These are phyloP conservation scores for Serendipita sp. DNA, from an alignment of 768 basidiomycete species.

Conservation along the genomic window DNA sequence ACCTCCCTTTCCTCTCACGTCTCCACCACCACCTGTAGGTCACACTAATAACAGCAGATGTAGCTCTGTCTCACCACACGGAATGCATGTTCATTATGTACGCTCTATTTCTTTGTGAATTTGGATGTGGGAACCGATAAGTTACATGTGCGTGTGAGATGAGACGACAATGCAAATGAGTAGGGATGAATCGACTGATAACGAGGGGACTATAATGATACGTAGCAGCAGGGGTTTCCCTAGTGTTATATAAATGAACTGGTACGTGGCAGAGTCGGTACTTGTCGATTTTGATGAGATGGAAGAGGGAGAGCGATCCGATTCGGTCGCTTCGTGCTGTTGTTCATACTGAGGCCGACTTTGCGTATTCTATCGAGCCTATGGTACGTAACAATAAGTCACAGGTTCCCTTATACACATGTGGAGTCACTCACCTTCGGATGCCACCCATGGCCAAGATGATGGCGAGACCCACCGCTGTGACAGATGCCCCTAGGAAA, in stretches of 20 bases:
- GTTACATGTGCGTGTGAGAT: no score
- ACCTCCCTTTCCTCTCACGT: neutral
- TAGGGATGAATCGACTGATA: neutral
- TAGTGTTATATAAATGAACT: neutral
- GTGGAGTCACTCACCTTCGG: conserved; percentile 28
- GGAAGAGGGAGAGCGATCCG: neutral
- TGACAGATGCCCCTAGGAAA: conserved; percentile 47
- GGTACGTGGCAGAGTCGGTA: neutral
- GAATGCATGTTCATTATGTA: no score
- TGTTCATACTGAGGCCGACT: conserved; percentile 23
- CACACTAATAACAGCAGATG: neutral
- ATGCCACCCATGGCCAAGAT: conserved; percentile 51
- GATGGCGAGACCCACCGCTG: conserved; percentile 40
- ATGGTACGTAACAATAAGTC: neutral
- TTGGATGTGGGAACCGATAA: no score
- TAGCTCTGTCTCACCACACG: neutral
- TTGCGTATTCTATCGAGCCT: conserved; percentile 32
- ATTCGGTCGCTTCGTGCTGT: conserved; percentile 14
- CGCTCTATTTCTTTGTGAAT: no score
- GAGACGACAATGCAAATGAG: neutral
- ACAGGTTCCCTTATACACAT: conserved; percentile 11
- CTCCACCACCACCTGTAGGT: neutral
- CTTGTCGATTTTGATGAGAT: neutral
- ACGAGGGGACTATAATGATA: neutral
- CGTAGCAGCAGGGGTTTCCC: neutral